Conservation (phyloP, 441 rosid species). For the Euphorbia schlechtendalii region DNA sequence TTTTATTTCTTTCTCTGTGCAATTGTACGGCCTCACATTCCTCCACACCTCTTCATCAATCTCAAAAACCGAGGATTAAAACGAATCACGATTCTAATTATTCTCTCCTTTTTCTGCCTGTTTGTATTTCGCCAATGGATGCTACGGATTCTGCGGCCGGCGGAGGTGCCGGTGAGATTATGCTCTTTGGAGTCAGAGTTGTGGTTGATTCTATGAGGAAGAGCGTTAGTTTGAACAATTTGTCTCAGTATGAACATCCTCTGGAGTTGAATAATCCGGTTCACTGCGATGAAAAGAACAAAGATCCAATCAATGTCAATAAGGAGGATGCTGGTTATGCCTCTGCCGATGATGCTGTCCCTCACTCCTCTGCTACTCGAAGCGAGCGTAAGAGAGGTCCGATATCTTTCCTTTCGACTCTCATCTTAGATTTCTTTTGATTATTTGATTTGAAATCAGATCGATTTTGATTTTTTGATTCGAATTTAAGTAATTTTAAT, state of each 20-base stretch:
- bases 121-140: conserved; percentile 8
- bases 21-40: conserved; percentile 17
- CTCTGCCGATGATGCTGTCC: conserved; percentile 79
- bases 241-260: conserved; percentile 74
- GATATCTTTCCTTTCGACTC: not conserved
- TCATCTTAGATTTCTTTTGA: conserved; percentile 6
- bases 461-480: not conserved
- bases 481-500: too few species aligned
- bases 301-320: conserved; percentile 6
- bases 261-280: conserved; percentile 19
- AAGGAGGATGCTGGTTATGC: conserved; percentile 51
- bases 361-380: conserved; percentile 37
- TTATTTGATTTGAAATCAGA: not conserved
- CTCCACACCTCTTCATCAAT: conserved; percentile 2
- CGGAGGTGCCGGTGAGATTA: conserved; percentile 51
- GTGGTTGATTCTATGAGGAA: conserved; percentile 91
- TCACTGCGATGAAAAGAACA: not conserved
- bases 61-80: not conserved
- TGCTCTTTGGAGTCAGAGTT: conserved; percentile 85
- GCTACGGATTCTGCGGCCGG: conserved; percentile 21
- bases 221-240: conserved; percentile 81
- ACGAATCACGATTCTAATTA: conserved; percentile 3
- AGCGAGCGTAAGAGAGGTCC: conserved; percentile 86
- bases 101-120: not conserved
- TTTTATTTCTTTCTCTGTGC: not conserved